Base-by-base conservation (phyloP, 2,329 filamentous ascomycete genomes). In the Cyanodermella asteris region DNA sequence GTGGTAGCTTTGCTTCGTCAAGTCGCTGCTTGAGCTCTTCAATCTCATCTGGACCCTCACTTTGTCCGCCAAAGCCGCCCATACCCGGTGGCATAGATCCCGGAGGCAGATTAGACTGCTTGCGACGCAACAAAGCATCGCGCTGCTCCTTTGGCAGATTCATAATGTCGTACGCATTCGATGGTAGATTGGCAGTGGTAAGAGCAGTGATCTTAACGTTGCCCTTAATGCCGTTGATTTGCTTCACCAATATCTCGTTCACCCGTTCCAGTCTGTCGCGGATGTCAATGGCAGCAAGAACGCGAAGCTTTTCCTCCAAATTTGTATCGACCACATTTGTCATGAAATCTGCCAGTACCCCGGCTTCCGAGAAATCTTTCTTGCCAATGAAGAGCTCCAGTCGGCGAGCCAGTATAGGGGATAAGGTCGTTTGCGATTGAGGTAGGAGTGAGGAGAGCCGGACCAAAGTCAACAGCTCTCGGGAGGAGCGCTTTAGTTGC, bases 281-380 rank as follows among this genome's bases (percentile, higher is more conserved):
- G 23, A 87, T 58, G 38, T 82, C 70, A 5, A 90, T 50, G 1
- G 81, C 70, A n/a, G 78, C 67, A 18, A 97, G 56, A 10, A 97
- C 66, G 28, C 76, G 68, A 27, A 97, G 59, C 47, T 91, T 93
- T 43, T 97, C 87, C 45, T 91, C 80, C 34, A 90, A 75, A 7
- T 69, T 74, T 25, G 75, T 72, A 34, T 91, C 80, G 3, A 91
- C 66, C 13, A 94, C 64, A 43, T 91, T 91, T 19, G 80, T 73
- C 80, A 97, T 93, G 45, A 94, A 94, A 45, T 97, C 87, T 5
- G 87, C 84, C 7, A 97, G 59, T 6, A 69, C 55, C 3, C 84
- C 84, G 2, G 82, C 82, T 36, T 94, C 81, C 20, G 66, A 59
- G 25, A 87, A 46, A 30, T 80, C 71, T 43, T 87, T 90, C 45